A percentile compares a stretch with the other conserved stretches of the same genome.
These are phyloP conservation scores for Rhinocladiella mackenziei DNA, from an alignment of 2,329 filamentous ascomycete genomes.

Conservation along the genomic window DNA sequence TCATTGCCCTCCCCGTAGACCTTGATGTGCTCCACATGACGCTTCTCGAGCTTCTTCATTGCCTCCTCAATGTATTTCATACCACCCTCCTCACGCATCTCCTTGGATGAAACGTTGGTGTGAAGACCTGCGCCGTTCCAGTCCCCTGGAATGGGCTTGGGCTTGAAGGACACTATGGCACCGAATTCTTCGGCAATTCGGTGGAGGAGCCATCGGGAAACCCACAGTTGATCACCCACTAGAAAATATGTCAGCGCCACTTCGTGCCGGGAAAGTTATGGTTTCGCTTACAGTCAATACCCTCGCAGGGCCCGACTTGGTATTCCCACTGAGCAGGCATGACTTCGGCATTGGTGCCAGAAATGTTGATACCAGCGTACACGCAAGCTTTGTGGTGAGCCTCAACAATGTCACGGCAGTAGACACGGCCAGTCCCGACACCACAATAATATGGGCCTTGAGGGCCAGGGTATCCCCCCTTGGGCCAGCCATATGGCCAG, in stretches of 20 bases:
- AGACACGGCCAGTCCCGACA: slow-evolving; percentile 95
- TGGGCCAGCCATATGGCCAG: slow-evolving; percentile 89
- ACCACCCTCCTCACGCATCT: slow-evolving; percentile 85
- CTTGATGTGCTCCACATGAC: slow-evolving; percentile 79
- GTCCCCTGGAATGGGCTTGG: slow-evolving; percentile 91
- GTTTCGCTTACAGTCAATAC: slow-evolving; percentile 67
- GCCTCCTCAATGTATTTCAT: slow-evolving; percentile 90
- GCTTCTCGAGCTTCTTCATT: slow-evolving; percentile 76
- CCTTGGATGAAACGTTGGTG: slow-evolving; percentile 86
- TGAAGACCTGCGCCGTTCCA: slow-evolving; percentile 97
- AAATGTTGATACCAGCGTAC: slow-evolving; percentile 88
- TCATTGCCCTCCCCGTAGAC: slow-evolving; percentile 97
- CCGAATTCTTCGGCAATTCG: slow-evolving; percentile 95
- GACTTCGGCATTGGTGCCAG: slow-evolving; percentile 97
- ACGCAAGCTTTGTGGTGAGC: slow-evolving; percentile 87
- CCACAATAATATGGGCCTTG: slow-evolving; percentile 97
- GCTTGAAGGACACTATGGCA: slow-evolving; percentile 88
- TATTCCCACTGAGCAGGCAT: slow-evolving; percentile 98
- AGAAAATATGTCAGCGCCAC: slow-evolving; percentile 30
- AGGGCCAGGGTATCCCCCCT: slow-evolving; percentile 82
- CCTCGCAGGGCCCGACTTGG: slow-evolving; percentile 86
- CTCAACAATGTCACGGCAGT: slow-evolving; percentile 96
- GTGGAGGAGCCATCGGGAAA: slow-evolving; percentile 82
- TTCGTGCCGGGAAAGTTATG: not conserved
- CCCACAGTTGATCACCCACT: slow-evolving; percentile 97